Base-by-base conservation (phyloP, 2,329 filamentous ascomycete genomes). In the Colletotrichum tanaceti region DNA sequence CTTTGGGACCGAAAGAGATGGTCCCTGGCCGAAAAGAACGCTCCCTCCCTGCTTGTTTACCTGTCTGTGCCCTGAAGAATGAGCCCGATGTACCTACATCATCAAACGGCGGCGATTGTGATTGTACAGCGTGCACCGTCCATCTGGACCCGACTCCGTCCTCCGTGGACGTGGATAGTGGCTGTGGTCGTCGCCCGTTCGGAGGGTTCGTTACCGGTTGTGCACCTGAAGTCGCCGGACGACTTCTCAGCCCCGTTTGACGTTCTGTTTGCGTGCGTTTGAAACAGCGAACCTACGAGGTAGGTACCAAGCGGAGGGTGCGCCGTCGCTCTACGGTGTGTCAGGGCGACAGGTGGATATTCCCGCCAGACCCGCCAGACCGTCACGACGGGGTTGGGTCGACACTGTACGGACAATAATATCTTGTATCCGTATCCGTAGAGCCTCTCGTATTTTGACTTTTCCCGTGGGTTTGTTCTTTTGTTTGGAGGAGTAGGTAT, bases 181-280 rank as follows among this genome's bases (percentile, higher is more conserved):
- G 66, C 62, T 69, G 62, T 69, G 66, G 52, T 41, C 49, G 43
- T 59, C 28, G 49, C 46, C 61, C 57, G 66, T 65, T 69, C 57
- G 66, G 39, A 60, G 66, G 49, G 62, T 61, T 32, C 32, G 32
- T 10, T 32, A 35, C 32, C 9, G 32, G 32, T 10, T 55, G 54
- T 46, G 65, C 49, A 66, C 57, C 57, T 58, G 66, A 61, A 69
- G 66, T 57, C 55, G 43, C 62, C 38, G 60, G 46, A 41, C 22
- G 28, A 22, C 38, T 61, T 24, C 22, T 16, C 58, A 54, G 63
- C 39, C 63, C 62, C 66, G 57, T 69, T 69, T 69, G 62, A 66
- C 66, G 24, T 66, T 50, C 62, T 66, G 55, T 57, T 65, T 69
- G 52, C 55, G 50, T 66, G 50, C 57, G 50, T 47, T 39, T 69